Conservation (phyloP, 202 grass and related monocot species). For the Carex sylvatica region DNA sequence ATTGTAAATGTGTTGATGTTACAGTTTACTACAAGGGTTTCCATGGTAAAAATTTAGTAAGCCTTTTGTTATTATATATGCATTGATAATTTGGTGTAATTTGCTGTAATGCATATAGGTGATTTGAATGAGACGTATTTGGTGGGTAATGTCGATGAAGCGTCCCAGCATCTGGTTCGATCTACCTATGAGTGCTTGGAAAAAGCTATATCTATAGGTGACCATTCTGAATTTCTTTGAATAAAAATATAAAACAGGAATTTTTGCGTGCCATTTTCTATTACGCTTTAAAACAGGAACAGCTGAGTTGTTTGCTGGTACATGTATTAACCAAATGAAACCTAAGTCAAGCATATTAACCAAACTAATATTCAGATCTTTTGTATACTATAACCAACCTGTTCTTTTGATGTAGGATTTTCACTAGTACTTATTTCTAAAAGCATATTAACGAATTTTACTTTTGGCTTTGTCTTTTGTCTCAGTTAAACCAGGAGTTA, state of each 20-base stretch:
- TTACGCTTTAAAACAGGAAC: not conserved
- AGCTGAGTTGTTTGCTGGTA: not conserved
- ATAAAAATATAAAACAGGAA: not conserved
- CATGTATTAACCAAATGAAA: no score
- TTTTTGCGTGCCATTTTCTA: not conserved
- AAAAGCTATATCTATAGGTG: constrained; percentile 99
- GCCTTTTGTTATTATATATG: constrained; percentile 6
- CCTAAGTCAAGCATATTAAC: no score
- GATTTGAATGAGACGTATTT: constrained; percentile 99
- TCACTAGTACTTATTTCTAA: constrained; percentile 15
- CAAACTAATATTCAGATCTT: not conserved
- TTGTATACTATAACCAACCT: not conserved
- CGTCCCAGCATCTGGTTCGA: constrained; percentile 83
- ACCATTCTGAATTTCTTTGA: constrained; percentile 9
- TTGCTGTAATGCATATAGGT: constrained; percentile 38
- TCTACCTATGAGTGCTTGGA: constrained; percentile 94
- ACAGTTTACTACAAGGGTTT: constrained; percentile 88
- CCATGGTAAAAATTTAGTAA: constrained; percentile 61
- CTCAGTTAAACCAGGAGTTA: constrained; percentile 97
- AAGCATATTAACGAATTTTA: not conserved
- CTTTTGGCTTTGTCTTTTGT: not conserved
- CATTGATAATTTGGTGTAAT: constrained; percentile 4
- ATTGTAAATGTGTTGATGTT: constrained; percentile 96
- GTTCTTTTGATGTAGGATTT: constrained; percentile 20
- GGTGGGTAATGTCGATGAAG: constrained; percentile 93